Base-by-base conservation (phyloP, 441 rosid genomes). In the Gossypium schwendimanii region DNA sequence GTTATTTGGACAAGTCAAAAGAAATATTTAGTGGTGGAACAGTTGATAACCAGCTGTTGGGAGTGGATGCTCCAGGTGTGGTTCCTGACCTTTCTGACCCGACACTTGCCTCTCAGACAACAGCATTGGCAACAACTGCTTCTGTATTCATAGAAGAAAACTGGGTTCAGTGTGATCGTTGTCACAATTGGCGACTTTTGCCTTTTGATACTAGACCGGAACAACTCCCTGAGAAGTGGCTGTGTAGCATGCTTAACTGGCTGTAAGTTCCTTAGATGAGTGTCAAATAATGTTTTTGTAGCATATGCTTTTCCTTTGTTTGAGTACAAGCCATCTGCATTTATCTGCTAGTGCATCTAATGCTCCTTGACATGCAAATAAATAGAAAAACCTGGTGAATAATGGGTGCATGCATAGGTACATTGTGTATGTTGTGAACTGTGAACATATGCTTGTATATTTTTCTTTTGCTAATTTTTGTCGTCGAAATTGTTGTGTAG, bases 171-270 rank as follows among this genome's bases (percentile, higher is more conserved):
- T 91, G 97, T 85, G 92, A 88, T 74, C 71, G 18, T 6, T 91
- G 97, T 83, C 70, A 82, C 71, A 87, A 28, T 63, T 90, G 97
- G 97, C 89, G 97, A 75, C 80, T 88, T 65, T 83, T 91, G 58
- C 97, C 95, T n/a, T 59, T 23, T 71, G 88, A 82, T 62, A 68
- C 63, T 78, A 82, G 26, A 44, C 76, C 85, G 12, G 83, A 86
- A 18, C 78, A 83, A 57, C 90, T 91, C 62, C 93, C 97, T 57
- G 85, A 86, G 2, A 85, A 83, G 82, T 91, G 97, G 95, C 41
- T 76, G 60, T 91, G 97, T 81, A 79, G 91, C 79, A 91, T 91
- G 97, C 85, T 84, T 44, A 80, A 80, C 24, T 91, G 97, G 97
- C 88, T 91, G 93, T 91, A 88, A 91, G 97, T 87, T 74, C 77